phyloP scores from a whole-genome alignment of 2,329 filamentous ascomycete species.

The Paraphoma sp. region DNA sequence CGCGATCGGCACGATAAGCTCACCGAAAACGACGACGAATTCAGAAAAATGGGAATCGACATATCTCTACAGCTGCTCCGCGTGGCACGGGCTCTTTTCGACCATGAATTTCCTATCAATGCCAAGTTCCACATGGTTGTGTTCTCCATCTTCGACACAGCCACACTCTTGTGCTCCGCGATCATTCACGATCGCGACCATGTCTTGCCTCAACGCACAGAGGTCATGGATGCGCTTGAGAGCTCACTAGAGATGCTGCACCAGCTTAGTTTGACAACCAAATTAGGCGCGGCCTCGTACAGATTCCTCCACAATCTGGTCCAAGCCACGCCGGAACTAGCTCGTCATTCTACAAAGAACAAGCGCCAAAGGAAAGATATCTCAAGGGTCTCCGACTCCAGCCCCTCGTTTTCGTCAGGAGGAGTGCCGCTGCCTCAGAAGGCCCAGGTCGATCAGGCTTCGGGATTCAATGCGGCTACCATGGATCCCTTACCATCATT shows the following conservation, averaged over 20 bases:
- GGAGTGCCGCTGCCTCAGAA: neutral
- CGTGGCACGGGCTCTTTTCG: slow-evolving; percentile 51
- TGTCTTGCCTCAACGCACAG: slow-evolving; percentile 50
- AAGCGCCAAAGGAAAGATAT: slow-evolving; percentile 27
- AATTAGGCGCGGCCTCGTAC: slow-evolving; percentile 38
- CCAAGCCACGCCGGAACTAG: slow-evolving; percentile 33
- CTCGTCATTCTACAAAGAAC: slow-evolving; percentile 7
- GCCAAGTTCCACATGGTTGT: slow-evolving; percentile 59
- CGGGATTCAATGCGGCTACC: neutral
- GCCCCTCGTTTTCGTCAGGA: neutral
- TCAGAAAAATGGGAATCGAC: slow-evolving; percentile 53
- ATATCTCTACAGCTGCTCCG: slow-evolving; percentile 54
- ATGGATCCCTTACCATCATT: neutral
- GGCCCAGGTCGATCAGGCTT: neutral
- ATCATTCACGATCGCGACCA: slow-evolving; percentile 58
- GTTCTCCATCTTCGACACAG: slow-evolving; percentile 60
- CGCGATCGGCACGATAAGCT: slow-evolving; percentile 36
- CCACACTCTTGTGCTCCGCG: slow-evolving; percentile 59
- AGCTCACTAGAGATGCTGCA: slow-evolving; percentile 36
- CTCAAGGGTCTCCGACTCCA: neutral
- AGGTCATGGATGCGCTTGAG: slow-evolving; percentile 51
- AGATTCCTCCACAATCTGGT: slow-evolving; percentile 40
- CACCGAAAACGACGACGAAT: slow-evolving; percentile 43
- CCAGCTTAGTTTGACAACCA: slow-evolving; percentile 36
- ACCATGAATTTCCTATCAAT: slow-evolving; percentile 54